A percentile compares a stretch with the other conserved stretches of the same genome.
Conservation (phyloP, 1,284 basidiomycete genomes). For the Rhodotorula sp. region DNA sequence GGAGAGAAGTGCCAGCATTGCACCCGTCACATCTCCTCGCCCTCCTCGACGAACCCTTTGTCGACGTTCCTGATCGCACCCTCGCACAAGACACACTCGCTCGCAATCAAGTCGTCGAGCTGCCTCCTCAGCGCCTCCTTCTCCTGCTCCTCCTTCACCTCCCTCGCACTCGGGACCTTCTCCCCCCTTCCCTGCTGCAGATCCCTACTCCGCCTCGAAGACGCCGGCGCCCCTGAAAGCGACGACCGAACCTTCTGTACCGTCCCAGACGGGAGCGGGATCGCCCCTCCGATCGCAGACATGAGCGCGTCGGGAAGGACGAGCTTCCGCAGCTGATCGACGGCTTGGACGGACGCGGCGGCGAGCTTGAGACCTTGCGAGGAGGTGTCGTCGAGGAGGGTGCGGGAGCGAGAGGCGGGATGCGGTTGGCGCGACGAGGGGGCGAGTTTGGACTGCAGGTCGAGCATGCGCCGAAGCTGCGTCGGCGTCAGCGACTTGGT, state of each 20-base stretch:
- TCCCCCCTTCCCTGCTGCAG: slow-evolving; percentile 47
- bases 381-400: slow-evolving; percentile 48
- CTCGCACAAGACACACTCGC: slow-evolving; percentile 86
- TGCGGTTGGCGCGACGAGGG: slow-evolving; percentile 42
- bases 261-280: slow-evolving; percentile 39
- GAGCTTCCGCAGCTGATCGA: slow-evolving; percentile 77
- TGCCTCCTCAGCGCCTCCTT: slow-evolving; percentile 66
- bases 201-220: not conserved
- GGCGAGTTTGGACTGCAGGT: slow-evolving; percentile 76
- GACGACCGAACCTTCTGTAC: not conserved
- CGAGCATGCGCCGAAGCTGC: slow-evolving; percentile 75
- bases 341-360: slow-evolving; percentile 63
- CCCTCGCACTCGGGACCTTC: slow-evolving; percentile 19
- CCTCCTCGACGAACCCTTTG: slow-evolving; percentile 59
- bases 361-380: slow-evolving; percentile 74
- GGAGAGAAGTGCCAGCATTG: too few relatives aligned
- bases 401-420: not conserved
- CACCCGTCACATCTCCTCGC: slow-evolving; percentile 42
- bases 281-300: slow-evolving; percentile 49
- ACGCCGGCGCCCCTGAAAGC: not conserved
- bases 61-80: slow-evolving; percentile 64
- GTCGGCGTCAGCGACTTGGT: slow-evolving; percentile 82
- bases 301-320: slow-evolving; percentile 85
- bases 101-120: slow-evolving; percentile 80
- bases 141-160: slow-evolving; percentile 55